Evolutionary conservation across 768 basidiomycete species (phyloP).

Genomic region (Mrakia frigida): DNA sequence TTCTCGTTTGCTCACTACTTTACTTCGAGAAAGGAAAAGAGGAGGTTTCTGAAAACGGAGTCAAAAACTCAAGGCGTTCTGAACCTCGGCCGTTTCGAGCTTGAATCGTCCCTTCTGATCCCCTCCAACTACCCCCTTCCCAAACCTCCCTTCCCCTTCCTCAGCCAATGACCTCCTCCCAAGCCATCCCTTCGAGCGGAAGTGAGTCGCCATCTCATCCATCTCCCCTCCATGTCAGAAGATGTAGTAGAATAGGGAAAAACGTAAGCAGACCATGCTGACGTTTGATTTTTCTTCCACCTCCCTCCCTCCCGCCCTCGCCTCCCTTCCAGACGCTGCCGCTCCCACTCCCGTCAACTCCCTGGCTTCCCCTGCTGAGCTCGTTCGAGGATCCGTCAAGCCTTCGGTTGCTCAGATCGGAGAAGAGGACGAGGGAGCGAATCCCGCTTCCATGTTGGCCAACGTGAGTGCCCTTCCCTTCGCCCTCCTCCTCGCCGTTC

Average conservation of each 20-base stretch:
- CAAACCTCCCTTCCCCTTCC: background rate
- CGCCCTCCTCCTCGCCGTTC: background rate
- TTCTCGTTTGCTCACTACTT: no score
- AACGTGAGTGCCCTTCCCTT: slow-evolving; percentile 43
- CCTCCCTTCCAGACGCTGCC: background rate
- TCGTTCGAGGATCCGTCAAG: background rate
- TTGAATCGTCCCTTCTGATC: no score
- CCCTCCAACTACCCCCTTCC: no score
- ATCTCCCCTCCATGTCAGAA: background rate
- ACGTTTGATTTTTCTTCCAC: background rate
- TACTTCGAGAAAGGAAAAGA: no score
- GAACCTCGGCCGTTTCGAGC: no score
- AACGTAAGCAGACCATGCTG: background rate
- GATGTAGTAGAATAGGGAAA: background rate
- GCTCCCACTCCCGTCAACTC: slow-evolving; percentile 27
- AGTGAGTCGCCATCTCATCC: background rate
- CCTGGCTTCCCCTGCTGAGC: background rate
- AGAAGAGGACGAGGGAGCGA: slow-evolving; percentile 54
- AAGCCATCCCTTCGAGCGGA: background rate
- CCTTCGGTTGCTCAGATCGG: slow-evolving; percentile 16
- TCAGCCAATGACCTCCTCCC: background rate
- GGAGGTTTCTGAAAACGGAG: no score
- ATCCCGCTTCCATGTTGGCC: slow-evolving; percentile 44
- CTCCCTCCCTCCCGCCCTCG: background rate
- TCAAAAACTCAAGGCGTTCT: no score